Evolutionary conservation across 176 grass and related monocot species (phyloP).

Genomic region (Bolboschoenus planiculmis): DNA sequence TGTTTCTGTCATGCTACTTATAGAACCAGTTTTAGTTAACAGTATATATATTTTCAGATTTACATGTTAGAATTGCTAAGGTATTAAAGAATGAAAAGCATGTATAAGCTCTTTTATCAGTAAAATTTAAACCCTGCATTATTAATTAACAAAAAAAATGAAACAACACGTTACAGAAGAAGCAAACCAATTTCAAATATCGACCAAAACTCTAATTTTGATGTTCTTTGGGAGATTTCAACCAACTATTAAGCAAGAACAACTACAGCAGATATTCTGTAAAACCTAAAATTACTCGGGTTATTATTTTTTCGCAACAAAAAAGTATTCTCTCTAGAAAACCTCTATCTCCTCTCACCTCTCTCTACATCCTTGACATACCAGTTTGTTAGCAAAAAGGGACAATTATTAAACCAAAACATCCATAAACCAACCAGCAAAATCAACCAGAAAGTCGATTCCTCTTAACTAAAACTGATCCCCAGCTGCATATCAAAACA

Average conservation of each 20-base stretch:
- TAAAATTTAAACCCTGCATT: too few relatives aligned
- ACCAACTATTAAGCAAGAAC: not conserved
- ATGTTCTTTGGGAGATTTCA: not conserved
- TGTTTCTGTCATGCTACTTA: not conserved
- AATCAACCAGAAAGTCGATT: not conserved
- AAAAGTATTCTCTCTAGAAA: too few relatives aligned
- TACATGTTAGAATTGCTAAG: not conserved
- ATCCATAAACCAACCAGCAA: not conserved
- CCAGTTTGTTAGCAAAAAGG: slow-evolving; percentile 5
- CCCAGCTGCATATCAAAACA: not conserved
- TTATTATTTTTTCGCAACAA: not conserved
- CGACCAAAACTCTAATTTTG: not conserved
- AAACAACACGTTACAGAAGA: not conserved
- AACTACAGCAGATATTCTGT: not conserved
- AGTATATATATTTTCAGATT: not conserved
- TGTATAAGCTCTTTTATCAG: too few relatives aligned
- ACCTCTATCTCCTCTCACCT: not conserved
- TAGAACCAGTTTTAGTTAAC: not conserved
- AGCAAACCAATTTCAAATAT: not conserved
- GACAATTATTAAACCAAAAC: not conserved
- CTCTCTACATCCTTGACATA: not conserved
- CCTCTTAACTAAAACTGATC: not conserved
- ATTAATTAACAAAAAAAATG: too few relatives aligned
- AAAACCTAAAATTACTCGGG: not conserved
- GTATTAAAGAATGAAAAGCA: too few relatives aligned